Evolutionary conservation across 805 yeast species (phyloP).

Genomic region (Diddensiella transvaalensis): DNA sequence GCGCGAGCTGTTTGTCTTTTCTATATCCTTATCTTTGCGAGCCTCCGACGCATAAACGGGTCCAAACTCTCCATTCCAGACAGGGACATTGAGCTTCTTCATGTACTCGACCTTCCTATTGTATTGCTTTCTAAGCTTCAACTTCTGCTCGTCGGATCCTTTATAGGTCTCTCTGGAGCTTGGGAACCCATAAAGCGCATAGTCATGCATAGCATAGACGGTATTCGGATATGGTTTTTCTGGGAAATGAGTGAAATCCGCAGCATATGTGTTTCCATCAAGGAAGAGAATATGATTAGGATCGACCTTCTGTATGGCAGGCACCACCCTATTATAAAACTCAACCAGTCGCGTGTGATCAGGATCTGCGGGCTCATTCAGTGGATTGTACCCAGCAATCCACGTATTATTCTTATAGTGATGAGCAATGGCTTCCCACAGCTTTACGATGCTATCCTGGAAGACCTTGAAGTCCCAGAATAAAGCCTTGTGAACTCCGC

Average conservation of each 20-base stretch:
- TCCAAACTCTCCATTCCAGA: conserved; percentile 55
- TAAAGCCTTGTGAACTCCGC: conserved; percentile 44
- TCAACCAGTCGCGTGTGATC: conserved; percentile 41
- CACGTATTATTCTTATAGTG: conserved; percentile 45
- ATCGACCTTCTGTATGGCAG: conserved; percentile 42
- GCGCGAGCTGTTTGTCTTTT: conserved; percentile 38
- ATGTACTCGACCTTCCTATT: conserved; percentile 44
- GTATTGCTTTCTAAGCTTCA: conserved; percentile 39
- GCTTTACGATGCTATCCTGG: conserved; percentile 44
- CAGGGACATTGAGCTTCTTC: conserved; percentile 41
- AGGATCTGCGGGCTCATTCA: conserved; percentile 50
- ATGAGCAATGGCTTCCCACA: conserved; percentile 45
- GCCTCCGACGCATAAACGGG: conserved; percentile 43
- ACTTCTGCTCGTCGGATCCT: conserved; percentile 37
- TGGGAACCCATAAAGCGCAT: conserved; percentile 46
- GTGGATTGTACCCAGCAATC: conserved; percentile 54
- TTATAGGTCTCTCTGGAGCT: conserved; percentile 26
- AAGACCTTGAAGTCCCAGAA: conserved; percentile 50
- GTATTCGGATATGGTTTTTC: conserved; percentile 38
- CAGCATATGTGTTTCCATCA: conserved; percentile 51
- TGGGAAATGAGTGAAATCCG: conserved; percentile 49
- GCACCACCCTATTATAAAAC: conserved; percentile 40
- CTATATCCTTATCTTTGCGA: conserved; percentile 43
- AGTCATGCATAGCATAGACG: conserved; percentile 52
- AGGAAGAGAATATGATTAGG: conserved; percentile 47